Evolutionary conservation across 495 filamentous ascomycete species (phyloP).

Genomic region (Schizothecium vesticola): DNA sequence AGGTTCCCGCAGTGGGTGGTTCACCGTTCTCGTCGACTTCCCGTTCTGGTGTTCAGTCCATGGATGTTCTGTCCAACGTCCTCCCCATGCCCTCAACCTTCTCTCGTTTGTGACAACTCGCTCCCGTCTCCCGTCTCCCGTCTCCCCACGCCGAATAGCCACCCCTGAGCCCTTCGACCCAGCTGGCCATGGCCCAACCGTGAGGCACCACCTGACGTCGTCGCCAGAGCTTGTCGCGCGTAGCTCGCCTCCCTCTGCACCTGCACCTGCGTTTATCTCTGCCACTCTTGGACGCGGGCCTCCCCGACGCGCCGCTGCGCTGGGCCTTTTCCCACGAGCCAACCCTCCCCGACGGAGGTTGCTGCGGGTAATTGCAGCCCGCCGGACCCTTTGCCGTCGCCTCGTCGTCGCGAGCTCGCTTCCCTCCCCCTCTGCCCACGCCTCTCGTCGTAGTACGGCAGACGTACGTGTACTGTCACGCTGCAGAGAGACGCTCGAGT

Average conservation of each 20-base stretch:
- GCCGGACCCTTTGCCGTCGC: constrained; percentile 4
- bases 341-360: neutral
- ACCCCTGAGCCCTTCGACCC: neutral
- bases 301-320: neutral
- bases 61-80: neutral
- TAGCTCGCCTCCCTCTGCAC: neutral
- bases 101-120: neutral
- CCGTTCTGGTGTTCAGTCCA: neutral
- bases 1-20: neutral
- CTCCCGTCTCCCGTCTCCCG: neutral
- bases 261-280: neutral
- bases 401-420: neutral
- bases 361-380: constrained; percentile 19
- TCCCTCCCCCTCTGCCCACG: constrained; percentile 5
- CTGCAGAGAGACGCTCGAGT: neutral
- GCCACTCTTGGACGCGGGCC: neutral
- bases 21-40: neutral
- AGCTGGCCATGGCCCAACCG: neutral
- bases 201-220: neutral
- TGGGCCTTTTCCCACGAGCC: neutral
- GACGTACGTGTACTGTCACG: constrained; percentile 2
- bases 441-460: constrained; percentile 16
- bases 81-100: neutral
- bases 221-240: neutral
- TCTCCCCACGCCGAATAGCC: neutral